Conservation (phyloP, 148 eudicot species). For the Heliosperma pusillum region DNA sequence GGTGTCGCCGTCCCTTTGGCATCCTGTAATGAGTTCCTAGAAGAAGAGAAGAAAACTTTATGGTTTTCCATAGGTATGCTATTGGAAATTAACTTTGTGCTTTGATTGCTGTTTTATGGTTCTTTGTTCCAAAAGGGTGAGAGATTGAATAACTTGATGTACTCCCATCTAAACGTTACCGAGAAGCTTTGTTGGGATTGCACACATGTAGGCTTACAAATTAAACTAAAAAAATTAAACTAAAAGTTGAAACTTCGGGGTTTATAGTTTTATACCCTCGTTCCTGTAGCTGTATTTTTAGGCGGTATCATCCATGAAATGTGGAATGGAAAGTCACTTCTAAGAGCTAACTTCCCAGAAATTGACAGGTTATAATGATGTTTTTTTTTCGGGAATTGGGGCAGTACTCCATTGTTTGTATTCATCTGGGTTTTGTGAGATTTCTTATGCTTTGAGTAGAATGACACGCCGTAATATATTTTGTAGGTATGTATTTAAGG, state of each 20-base stretch:
- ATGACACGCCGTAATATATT: background rate
- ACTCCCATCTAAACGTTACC: no score
- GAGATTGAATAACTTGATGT: no score
- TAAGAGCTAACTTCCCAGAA: background rate
- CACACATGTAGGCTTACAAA: background rate
- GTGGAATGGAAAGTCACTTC: background rate
- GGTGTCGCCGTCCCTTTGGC: no score
- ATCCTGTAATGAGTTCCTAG: no score
- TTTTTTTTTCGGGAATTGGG: background rate
- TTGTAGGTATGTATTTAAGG: background rate
- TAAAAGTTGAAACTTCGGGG: background rate
- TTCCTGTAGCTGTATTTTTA: background rate
- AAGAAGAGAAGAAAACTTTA: no score
- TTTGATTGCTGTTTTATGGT: no score
- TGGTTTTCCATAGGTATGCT: no score
- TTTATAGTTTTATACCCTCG: background rate
- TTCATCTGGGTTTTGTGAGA: background rate
- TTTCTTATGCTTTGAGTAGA: background rate
- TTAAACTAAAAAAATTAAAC: slow-evolving; percentile 5
- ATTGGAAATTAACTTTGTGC: no score
- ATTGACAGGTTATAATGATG: background rate
- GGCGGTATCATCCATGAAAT: background rate
- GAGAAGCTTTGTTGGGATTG: no score
- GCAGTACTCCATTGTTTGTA: background rate
- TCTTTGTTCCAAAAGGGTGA: no score